Evolutionary conservation across 345 rosid species (phyloP), one percentile per base, ranked within the genome.

Genomic region (Hibiscus tridactylites): DNA sequence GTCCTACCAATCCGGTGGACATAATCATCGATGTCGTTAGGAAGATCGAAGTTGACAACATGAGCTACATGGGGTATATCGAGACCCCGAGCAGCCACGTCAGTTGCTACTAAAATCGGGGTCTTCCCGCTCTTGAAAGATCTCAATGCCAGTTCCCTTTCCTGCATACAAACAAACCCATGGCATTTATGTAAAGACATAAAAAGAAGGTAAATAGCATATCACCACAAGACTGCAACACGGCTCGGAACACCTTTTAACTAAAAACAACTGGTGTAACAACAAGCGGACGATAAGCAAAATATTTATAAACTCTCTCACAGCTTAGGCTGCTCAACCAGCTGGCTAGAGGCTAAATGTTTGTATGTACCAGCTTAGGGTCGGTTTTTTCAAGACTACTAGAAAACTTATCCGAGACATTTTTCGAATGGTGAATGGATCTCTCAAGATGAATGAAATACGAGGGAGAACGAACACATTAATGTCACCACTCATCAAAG

Each of bases 1-100:
- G 98, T 94, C 33, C 98, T 78, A 78, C 99, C 99, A 68, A 94
- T 94, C 6, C 97, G 91, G 75, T 94, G 99, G 26, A 94, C 99
- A 56, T 94, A 94, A 81, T 94, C 99, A 65, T 94, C 97, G 13
- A 94, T 94, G 75, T 94, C 99, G 67, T 92, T 92, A 12, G 99
- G 99, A 47, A 94, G 93, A 79, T 94, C 97, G 65, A 94, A 94
- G 78, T 94, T 94, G 66, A 94, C 96, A 3, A 94, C 99, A 33
- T 94, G 99, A 58, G 99, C 83, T 47, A 94, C 99, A 61, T 88
- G 93, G 10, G 99, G 99, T 21, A 94, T 94, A 80, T 94, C 99
- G 39, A 94, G 99, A 65, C 98, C 98, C 61, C 93, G 93, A 13
- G 93, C 93, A 33, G 93, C 98, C 61, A 93, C 98, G 63, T 94